A percentile compares a stretch with the other conserved stretches of the same genome.
Evolutionary conservation across 2,329 filamentous ascomycete species (phyloP).

Genomic region (Talaromyces amestolkiae): DNA sequence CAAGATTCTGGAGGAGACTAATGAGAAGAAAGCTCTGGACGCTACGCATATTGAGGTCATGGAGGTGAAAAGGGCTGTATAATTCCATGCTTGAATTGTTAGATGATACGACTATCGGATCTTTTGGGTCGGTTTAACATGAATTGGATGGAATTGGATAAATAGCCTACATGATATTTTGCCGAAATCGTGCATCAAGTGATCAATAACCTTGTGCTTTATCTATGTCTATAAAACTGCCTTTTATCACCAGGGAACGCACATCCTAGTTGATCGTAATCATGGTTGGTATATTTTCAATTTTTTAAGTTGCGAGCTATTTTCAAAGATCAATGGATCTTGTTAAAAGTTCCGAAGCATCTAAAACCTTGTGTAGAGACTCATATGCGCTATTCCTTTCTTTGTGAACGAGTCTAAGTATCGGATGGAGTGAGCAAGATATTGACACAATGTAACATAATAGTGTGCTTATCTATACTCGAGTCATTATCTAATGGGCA

Average conservation of each 20-base stretch:
- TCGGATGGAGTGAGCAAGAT: too few species aligned
- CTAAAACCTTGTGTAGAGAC: too few species aligned
- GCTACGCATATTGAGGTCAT: neutral
- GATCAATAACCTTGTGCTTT: neutral
- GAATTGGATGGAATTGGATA: neutral
- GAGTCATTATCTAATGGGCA: too few species aligned
- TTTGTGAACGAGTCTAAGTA: too few species aligned
- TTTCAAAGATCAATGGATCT: too few species aligned
- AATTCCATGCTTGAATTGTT: neutral
- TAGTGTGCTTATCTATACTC: too few species aligned
- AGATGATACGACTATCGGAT: neutral
- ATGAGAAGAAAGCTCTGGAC: slow-evolving; percentile 1
- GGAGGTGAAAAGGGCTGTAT: neutral
- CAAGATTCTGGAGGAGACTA: neutral
- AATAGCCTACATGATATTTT: neutral
- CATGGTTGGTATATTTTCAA: too few species aligned
- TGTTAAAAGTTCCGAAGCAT: too few species aligned
- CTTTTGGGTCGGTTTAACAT: neutral
- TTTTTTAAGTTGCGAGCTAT: too few species aligned
- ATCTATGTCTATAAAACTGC: neutral
- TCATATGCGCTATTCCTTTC: too few species aligned
- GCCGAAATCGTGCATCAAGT: neutral
- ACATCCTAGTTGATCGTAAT: neutral
- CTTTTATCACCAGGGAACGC: neutral
- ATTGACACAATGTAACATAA: too few species aligned